These are phyloP conservation scores for Nakazawaea molendinolei DNA, from an alignment of 805 yeast genomes.

Conservation along the genomic window DNA sequence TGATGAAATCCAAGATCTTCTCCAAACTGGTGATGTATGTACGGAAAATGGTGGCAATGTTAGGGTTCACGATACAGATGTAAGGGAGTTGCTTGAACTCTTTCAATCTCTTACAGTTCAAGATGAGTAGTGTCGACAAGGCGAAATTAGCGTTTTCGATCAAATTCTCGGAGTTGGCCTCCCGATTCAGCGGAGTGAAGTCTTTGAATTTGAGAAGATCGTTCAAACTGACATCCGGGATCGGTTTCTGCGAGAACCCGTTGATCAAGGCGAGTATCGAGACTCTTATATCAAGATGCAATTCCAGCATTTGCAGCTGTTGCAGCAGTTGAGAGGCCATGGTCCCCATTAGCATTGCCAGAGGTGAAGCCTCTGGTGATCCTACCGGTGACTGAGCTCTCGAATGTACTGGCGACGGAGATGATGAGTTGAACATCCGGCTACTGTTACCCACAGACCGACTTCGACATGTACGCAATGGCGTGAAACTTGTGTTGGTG, in stretches of 20 bases:
- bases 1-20: conserved; percentile 35
- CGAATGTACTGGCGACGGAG: too few species aligned
- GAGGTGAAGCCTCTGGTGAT: too few species aligned
- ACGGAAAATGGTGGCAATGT: conserved; percentile 70
- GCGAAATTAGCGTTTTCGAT: conserved; percentile 48
- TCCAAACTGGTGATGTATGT: conserved; percentile 67
- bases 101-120: conserved; percentile 64
- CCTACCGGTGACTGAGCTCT: too few species aligned
- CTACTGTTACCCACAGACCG: too few species aligned
- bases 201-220: conserved; percentile 40
- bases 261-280: conserved; percentile 53
- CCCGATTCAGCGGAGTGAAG: conserved; percentile 21
- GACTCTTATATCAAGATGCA: conserved; percentile 46
- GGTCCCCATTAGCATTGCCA: too few species aligned
- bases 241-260: conserved; percentile 43
- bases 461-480: too few species aligned
- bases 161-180: conserved; percentile 25
- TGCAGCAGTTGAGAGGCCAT: too few species aligned
- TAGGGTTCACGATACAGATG: conserved; percentile 79
- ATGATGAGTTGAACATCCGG: too few species aligned
- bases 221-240: conserved; percentile 48
- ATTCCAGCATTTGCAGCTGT: conserved; percentile 6
- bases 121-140: conserved; percentile 45
- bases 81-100: conserved; percentile 76
- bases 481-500: background rate